Conservation (phyloP, 73 alveolate genomes). For the Paramecium primaurelia region DNA sequence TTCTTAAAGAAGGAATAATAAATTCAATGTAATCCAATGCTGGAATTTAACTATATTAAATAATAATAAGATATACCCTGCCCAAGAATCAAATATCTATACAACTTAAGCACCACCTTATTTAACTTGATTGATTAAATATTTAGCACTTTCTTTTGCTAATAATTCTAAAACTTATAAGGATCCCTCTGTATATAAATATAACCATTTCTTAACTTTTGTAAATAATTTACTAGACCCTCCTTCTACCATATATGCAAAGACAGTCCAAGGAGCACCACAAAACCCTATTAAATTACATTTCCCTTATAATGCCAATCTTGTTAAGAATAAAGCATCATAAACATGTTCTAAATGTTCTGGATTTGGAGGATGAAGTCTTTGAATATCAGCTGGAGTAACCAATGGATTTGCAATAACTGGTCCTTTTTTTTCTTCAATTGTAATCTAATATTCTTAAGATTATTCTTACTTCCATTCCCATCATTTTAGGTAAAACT, state of each 20-base stretch:
- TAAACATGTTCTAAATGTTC: conserved; percentile 67
- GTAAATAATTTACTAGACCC: conserved; percentile 61
- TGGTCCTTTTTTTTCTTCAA: conserved; percentile 74
- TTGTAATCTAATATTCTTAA: not conserved
- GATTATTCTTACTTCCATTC: conserved; percentile 69
- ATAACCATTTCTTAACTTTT: conserved; percentile 73
- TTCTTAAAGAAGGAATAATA: conserved; percentile 36
- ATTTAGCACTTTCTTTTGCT: conserved; percentile 58
- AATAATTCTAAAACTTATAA: conserved; percentile 50
- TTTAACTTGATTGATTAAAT: conserved; percentile 63
- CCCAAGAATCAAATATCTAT: conserved; percentile 76
- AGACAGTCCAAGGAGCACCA: conserved; percentile 82
- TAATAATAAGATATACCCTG: conserved; percentile 60
- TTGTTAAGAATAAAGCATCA: conserved; percentile 68
- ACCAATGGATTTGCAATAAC: conserved; percentile 63
- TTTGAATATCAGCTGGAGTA: conserved; percentile 64
- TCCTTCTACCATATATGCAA: conserved; percentile 79
- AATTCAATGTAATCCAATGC: conserved; percentile 39
- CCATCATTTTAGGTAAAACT: conserved; percentile 77
- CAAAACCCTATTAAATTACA: conserved; percentile 66
- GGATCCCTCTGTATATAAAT: conserved; percentile 60
- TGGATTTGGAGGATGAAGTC: conserved; percentile 55
- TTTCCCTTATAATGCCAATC: conserved; percentile 70
- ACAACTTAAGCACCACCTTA: conserved; percentile 75
- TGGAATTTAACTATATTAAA: conserved; percentile 57